Conservation (phyloP, 768 basidiomycete species). For the Scleroderma citrinum region DNA sequence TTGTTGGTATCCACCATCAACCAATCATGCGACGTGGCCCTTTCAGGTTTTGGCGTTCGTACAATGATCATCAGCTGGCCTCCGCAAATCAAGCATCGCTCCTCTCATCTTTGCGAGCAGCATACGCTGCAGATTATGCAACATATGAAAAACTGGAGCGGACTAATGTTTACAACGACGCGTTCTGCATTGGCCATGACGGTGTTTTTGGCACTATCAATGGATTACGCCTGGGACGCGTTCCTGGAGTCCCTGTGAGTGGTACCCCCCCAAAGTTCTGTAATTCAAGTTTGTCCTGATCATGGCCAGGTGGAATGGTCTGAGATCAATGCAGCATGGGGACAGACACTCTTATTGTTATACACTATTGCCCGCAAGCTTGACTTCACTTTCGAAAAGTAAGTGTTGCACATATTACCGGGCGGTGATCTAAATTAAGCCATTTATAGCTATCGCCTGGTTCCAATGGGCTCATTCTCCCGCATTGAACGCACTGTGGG, state of each 20-base stretch:
- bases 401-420: constrained; percentile 19
- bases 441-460: constrained; percentile 67
- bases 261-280: not conserved
- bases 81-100: constrained; percentile 64
- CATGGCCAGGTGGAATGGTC: constrained; percentile 83
- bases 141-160: constrained; percentile 81
- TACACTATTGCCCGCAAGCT: constrained; percentile 91
- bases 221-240: constrained; percentile 84
- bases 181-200: constrained; percentile 93
- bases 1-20: not conserved
- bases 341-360: constrained; percentile 85
- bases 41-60: constrained; percentile 72
- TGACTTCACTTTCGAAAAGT: constrained; percentile 85
- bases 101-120: constrained; percentile 65
- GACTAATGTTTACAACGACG: constrained; percentile 94
- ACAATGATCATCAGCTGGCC: constrained; percentile 66
- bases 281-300: constrained; percentile 8
- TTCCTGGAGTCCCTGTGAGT: constrained; percentile 74
- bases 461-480: constrained; percentile 95
- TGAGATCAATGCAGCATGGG: constrained; percentile 99
- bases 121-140: constrained; percentile 70
- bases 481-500: constrained; percentile 79
- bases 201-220: constrained; percentile 98
- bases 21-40: not conserved
- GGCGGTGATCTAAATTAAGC: constrained; percentile 5